Conservation (phyloP, 257 asterid genomes). For the Datura wrightii region DNA sequence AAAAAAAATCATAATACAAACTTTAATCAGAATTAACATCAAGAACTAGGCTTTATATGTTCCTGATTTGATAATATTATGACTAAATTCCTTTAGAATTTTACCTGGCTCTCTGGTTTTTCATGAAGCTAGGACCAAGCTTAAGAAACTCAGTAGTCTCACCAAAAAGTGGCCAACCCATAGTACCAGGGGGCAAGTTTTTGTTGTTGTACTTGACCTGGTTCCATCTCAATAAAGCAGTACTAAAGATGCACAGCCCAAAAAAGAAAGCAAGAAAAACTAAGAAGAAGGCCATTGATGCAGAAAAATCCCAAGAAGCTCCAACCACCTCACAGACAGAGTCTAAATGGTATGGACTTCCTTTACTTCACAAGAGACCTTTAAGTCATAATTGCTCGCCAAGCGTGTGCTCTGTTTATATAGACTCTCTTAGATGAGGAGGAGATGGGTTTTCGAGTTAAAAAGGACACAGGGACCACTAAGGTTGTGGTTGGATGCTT, state of each 20-base stretch:
- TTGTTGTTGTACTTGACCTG: slow-evolving; percentile 76
- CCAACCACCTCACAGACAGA: slow-evolving; percentile 49
- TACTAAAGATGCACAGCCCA: slow-evolving; percentile 69
- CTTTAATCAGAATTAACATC: not conserved
- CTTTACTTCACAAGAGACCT: slow-evolving; percentile 40
- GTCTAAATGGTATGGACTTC: slow-evolving; percentile 56
- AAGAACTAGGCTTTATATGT: not conserved
- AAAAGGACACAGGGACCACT: slow-evolving; percentile 17
- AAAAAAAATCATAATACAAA: not conserved
- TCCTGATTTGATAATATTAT: no score
- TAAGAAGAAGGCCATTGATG: slow-evolving; percentile 70
- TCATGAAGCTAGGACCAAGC: slow-evolving; percentile 95
- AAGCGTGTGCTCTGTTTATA: slow-evolving; percentile 86
- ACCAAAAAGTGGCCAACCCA: slow-evolving; percentile 99
- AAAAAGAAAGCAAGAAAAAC: slow-evolving; percentile 58
- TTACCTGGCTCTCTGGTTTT: slow-evolving; percentile 88
- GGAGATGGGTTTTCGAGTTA: slow-evolving; percentile 22
- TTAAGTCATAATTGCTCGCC: slow-evolving; percentile 35
- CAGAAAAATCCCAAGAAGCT: slow-evolving; percentile 45
- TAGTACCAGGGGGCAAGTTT: slow-evolving; percentile 94
- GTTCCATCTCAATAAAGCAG: slow-evolving; percentile 88
- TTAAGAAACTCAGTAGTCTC: slow-evolving; percentile 96
- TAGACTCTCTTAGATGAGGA: slow-evolving; percentile 40
- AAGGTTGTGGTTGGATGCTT: not conserved
- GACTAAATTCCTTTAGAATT: no score